These are phyloP conservation scores for Sicyos baderoa DNA, from an alignment of 306 rosid species.

Conservation along the genomic window DNA sequence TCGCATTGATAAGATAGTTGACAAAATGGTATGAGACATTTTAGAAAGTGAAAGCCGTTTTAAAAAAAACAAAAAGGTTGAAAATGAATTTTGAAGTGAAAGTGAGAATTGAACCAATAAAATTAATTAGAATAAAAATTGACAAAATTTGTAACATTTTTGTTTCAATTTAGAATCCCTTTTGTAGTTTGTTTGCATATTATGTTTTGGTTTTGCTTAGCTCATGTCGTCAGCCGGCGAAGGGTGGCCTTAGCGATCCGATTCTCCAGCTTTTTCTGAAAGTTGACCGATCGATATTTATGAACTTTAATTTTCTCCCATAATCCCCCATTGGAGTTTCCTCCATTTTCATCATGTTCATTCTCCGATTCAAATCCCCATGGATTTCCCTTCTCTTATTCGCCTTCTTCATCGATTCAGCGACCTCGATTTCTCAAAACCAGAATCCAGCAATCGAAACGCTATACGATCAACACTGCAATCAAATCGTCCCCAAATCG, in stretches of 20 bases:
- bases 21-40: too few relatives aligned
- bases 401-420: conserved; percentile 18
- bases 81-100: too few relatives aligned
- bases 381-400: conserved; percentile 17
- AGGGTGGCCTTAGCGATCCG: neutral
- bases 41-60: too few relatives aligned
- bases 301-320: neutral
- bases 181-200: neutral
- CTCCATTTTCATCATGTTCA: conserved; percentile 5
- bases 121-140: too few relatives aligned
- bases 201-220: neutral
- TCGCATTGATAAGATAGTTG: too few relatives aligned
- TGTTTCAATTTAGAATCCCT: neutral
- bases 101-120: too few relatives aligned
- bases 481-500: conserved; percentile 38
- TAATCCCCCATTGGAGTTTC: neutral
- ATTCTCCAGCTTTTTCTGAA: neutral
- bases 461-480: conserved; percentile 43
- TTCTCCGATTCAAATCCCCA: neutral
- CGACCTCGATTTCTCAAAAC: neutral
- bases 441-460: conserved; percentile 15
- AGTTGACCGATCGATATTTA: conserved; percentile 12
- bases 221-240: neutral
- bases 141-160: neutral
- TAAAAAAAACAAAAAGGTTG: too few relatives aligned